phyloP scores from a whole-genome alignment of 2,329 filamentous ascomycete species.

The Diaporthe humulicola region DNA sequence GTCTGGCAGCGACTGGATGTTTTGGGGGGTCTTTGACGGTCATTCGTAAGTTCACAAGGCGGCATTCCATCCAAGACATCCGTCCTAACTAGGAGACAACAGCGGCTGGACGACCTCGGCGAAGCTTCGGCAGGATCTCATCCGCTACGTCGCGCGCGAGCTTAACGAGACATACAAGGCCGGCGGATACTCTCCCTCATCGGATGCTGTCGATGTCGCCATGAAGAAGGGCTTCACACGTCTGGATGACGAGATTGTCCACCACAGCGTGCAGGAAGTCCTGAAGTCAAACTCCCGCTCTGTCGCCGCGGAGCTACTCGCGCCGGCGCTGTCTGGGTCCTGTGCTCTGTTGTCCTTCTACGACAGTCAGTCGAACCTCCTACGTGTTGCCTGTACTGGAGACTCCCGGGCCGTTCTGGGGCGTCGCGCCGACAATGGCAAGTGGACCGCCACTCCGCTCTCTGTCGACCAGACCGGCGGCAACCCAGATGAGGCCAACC shows the following conservation, averaged over 20 bases:
- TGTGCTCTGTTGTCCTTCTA: slow-evolving; percentile 98
- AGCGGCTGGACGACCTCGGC: slow-evolving; percentile 99
- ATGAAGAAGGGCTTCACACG: slow-evolving; percentile 93
- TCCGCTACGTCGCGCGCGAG: slow-evolving; percentile 92
- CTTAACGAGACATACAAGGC: slow-evolving; percentile 92
- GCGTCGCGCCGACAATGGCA: slow-evolving; percentile 80
- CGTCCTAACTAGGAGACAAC: slow-evolving; percentile 43
- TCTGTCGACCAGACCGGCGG: slow-evolving; percentile 95
- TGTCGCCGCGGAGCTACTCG: slow-evolving; percentile 91
- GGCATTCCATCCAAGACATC: too few species aligned
- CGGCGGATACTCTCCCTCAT: slow-evolving; percentile 73
- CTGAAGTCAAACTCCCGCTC: slow-evolving; percentile 89
- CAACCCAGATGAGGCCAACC: slow-evolving; percentile 85
- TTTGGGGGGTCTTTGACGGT: slow-evolving; percentile 99
- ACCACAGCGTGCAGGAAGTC: slow-evolving; percentile 92
- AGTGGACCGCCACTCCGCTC: slow-evolving; percentile 92
- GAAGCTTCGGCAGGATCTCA: slow-evolving; percentile 91
- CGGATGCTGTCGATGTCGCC: slow-evolving; percentile 87
- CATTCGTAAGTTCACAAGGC: slow-evolving; percentile 78
- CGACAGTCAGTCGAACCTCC: slow-evolving; percentile 85
- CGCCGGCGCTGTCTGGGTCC: slow-evolving; percentile 95
- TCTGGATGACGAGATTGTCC: slow-evolving; percentile 93
- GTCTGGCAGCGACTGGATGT: slow-evolving; percentile 92
- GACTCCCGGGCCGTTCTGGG: slow-evolving; percentile 97
- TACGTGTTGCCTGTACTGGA: slow-evolving; percentile 95